Conservation (phyloP, 345 rosid genomes). For the Linum usitatissimum region DNA sequence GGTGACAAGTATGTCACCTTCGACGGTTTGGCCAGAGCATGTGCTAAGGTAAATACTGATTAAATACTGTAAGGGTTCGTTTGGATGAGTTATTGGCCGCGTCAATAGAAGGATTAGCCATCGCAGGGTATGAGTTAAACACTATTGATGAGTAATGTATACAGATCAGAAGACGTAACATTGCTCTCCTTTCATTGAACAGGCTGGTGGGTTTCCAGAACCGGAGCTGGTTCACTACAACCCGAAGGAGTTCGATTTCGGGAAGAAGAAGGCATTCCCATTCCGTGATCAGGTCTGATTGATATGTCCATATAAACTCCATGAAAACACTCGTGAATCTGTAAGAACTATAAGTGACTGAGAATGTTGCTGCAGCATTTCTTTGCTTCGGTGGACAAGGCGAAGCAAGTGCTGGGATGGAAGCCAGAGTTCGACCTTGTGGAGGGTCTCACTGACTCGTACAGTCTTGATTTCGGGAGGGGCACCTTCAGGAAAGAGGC, state of each 20-base stretch:
- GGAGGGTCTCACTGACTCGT: constrained; percentile 90
- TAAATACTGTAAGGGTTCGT: no score
- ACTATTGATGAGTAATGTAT: no score
- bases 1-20: constrained; percentile 90
- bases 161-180: no score
- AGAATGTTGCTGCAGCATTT: constrained; percentile 55
- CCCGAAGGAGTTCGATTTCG: constrained; percentile 87
- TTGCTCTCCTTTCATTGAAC: constrained; percentile 5
- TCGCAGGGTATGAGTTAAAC: no score
- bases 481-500: constrained; percentile 88
- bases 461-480: constrained; percentile 80
- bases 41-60: constrained; percentile 62
- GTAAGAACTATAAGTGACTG: background rate
- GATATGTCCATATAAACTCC: constrained; percentile 8
- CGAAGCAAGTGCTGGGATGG: constrained; percentile 73
- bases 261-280: constrained; percentile 95
- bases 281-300: constrained; percentile 92
- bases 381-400: constrained; percentile 89
- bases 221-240: constrained; percentile 81
- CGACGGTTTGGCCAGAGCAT: constrained; percentile 85
- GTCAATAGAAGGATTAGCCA: no score
- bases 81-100: no score
- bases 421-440: constrained; percentile 71
- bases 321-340: background rate
- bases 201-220: constrained; percentile 97